Percentiles rank a stretch among this genome's conserved stretches.
Evolutionary conservation across 2,329 filamentous ascomycete species (phyloP).

Genomic region (Triangularia verruculosa): DNA sequence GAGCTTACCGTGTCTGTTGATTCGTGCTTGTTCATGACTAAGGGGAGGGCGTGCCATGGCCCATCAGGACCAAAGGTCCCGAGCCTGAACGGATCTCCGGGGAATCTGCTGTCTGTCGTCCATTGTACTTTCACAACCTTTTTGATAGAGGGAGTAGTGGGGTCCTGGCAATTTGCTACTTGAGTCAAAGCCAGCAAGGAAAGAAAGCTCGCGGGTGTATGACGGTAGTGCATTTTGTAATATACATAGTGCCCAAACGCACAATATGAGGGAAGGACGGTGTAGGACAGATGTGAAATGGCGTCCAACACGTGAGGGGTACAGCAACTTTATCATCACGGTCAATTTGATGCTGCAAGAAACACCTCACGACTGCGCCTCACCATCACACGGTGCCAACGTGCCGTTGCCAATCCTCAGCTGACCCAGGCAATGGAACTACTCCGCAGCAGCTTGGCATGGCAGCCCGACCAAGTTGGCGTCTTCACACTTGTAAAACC

Average conservation of each 20-base stretch:
- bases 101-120: not conserved
- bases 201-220: not conserved
- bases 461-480: not conserved
- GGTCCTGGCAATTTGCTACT: not conserved
- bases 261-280: not conserved
- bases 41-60: not conserved
- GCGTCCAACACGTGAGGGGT: not conserved
- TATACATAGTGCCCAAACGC: not conserved
- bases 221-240: not conserved
- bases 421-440: not conserved
- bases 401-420: not conserved
- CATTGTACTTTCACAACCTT: not conserved
- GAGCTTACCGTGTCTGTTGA: not conserved
- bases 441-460: not conserved
- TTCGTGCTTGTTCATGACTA: not conserved
- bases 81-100: not conserved
- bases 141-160: not conserved
- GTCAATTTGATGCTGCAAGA: not conserved
- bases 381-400: not conserved
- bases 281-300: not conserved
- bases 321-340: not conserved
- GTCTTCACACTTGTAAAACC: not conserved
- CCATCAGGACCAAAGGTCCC: too few species aligned
- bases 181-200: not conserved
- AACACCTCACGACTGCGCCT: not conserved